Percentiles rank a stretch among this genome's conserved stretches.
Evolutionary conservation across 371 early-diverging fungal species (phyloP).

Genomic region (Mortierella sp.): DNA sequence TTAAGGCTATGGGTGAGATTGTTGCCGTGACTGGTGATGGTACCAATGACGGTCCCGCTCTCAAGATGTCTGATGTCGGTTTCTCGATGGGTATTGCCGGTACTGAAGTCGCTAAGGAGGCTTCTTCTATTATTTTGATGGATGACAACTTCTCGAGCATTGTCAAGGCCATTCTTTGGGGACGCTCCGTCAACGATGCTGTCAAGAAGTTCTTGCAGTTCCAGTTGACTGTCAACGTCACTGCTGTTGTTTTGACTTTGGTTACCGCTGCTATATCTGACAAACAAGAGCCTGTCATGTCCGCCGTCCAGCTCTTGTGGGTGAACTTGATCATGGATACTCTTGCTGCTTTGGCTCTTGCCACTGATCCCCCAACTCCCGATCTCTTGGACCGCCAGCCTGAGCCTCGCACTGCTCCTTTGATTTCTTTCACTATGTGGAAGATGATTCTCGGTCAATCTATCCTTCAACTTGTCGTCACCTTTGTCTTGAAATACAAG

Average conservation of each 20-base stretch:
- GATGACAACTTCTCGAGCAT: constrained; percentile 87
- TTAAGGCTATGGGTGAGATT: constrained; percentile 73
- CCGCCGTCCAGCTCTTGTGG: constrained; percentile 85
- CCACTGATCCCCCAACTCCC: constrained; percentile 79
- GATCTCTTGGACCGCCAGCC: constrained; percentile 74
- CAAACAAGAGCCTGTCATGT: constrained; percentile 67
- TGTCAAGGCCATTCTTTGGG: constrained; percentile 84
- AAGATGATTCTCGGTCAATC: constrained; percentile 78
- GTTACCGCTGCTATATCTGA: constrained; percentile 68
- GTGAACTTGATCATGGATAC: constrained; percentile 88
- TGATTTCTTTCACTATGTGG: constrained; percentile 81
- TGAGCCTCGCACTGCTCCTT: constrained; percentile 69
- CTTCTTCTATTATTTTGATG: constrained; percentile 82
- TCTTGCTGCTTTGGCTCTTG: constrained; percentile 81
- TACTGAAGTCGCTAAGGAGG: constrained; percentile 86
- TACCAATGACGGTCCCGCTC: constrained; percentile 81
- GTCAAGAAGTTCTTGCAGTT: constrained; percentile 88
- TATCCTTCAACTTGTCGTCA: constrained; percentile 70
- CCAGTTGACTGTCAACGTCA: constrained; percentile 83
- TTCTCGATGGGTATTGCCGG: constrained; percentile 88
- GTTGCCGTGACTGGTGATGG: constrained; percentile 91
- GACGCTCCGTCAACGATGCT: constrained; percentile 82
- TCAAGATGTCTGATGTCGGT: constrained; percentile 85
- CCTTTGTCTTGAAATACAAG: constrained; percentile 66
- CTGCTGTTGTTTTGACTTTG: constrained; percentile 77